Percentiles rank a stretch among this genome's conserved stretches.
phyloP scores from a whole-genome alignment of 306 rosid species.

The Sesbania bispinosa region DNA sequence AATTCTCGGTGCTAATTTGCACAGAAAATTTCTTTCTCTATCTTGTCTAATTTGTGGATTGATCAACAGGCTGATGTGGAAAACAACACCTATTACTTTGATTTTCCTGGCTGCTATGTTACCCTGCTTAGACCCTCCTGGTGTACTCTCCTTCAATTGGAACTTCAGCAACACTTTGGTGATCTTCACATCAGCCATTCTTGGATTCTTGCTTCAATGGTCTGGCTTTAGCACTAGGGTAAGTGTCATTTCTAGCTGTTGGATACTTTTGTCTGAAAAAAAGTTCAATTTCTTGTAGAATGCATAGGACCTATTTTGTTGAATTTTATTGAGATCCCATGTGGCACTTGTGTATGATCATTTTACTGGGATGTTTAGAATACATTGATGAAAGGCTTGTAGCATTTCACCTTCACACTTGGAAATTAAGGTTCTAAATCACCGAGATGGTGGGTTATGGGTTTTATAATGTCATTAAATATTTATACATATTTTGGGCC shows the following conservation, averaged over 20 bases:
- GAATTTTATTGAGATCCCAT: not conserved
- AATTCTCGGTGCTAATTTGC: not conserved
- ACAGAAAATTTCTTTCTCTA: not conserved
- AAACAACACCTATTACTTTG: constrained; percentile 77
- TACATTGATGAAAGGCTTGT: not conserved
- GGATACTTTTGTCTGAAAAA: not conserved
- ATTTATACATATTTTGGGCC: not conserved
- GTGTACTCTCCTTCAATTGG: constrained; percentile 69
- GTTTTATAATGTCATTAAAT: no score
- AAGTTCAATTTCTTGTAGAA: not conserved
- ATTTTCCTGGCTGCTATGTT: constrained; percentile 58
- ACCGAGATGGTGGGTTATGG: no score
- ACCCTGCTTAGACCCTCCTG: constrained; percentile 85
- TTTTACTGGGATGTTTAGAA: not conserved
- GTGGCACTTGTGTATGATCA: not conserved
- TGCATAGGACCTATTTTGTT: not conserved
- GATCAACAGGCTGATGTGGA: constrained; percentile 79
- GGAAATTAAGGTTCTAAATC: no score
- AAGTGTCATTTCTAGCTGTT: constrained; percentile 19
- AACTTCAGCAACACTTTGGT: constrained; percentile 53
- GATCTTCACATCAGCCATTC: constrained; percentile 68
- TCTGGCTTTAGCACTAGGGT: constrained; percentile 93
- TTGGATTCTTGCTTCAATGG: constrained; percentile 92
- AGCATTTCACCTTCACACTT: no score
- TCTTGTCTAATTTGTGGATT: constrained; percentile 18